Evolutionary conservation across 2,329 filamentous ascomycete species (phyloP).

Genomic region (Xylaria sp.): DNA sequence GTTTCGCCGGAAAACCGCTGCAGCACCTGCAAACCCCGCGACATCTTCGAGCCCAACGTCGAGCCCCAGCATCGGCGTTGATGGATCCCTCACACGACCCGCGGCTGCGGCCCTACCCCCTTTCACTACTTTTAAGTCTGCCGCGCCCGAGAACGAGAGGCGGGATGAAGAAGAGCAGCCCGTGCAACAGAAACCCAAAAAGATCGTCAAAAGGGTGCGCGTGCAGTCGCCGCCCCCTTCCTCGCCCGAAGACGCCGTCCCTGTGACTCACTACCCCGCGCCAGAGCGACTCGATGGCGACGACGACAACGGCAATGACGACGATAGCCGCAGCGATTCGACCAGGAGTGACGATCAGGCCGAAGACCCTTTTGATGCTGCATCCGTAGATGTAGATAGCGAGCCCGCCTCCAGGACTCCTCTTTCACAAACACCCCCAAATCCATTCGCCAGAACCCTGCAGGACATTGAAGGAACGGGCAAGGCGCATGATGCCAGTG

Average conservation of each 20-base stretch:
- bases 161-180: constrained; percentile 38
- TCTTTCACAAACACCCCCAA: constrained; percentile 46
- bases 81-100: constrained; percentile 21
- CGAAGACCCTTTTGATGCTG: constrained; percentile 37
- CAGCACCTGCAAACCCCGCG: constrained; percentile 28
- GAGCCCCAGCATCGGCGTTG: constrained; percentile 24
- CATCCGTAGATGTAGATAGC: constrained; percentile 23
- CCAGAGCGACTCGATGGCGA: constrained; percentile 34
- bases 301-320: constrained; percentile 34
- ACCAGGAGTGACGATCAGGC: constrained; percentile 34
- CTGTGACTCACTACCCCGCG: constrained; percentile 35
- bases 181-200: constrained; percentile 46
- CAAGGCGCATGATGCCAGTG: constrained; percentile 41
- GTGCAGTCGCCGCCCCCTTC: constrained; percentile 68
- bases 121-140: constrained; percentile 42
- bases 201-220: constrained; percentile 70
- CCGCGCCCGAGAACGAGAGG: constrained; percentile 42
- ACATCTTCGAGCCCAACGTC: constrained; percentile 28
- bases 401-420: constrained; percentile 28
- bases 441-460: constrained; percentile 63
- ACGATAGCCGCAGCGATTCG: constrained; percentile 35
- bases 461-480: constrained; percentile 54
- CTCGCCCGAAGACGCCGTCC: constrained; percentile 58
- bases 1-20: constrained; percentile 53
- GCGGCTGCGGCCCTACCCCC: constrained; percentile 31